Evolutionary conservation across 768 basidiomycete species (phyloP).

Genomic region (Candolleomyces efflorescens): DNA sequence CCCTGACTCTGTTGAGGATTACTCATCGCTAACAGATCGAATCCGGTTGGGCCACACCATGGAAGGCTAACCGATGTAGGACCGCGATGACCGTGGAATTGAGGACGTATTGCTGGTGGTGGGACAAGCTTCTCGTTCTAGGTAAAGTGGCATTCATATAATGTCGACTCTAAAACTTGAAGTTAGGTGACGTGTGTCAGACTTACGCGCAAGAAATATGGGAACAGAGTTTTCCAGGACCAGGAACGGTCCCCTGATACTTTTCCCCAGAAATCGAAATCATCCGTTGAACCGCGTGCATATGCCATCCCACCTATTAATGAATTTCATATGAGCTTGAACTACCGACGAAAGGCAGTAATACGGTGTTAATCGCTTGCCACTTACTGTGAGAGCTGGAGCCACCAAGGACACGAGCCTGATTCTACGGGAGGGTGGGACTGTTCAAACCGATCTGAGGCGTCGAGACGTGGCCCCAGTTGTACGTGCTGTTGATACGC

Average conservation of each 20-base stretch:
- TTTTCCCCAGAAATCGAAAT: neutral
- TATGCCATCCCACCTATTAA: neutral
- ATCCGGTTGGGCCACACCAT: neutral
- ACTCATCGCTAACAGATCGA: neutral
- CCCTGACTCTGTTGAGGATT: neutral
- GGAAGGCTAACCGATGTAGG: neutral
- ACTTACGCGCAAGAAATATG: neutral
- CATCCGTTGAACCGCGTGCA: neutral
- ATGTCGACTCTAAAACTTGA: neutral
- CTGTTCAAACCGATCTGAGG: neutral
- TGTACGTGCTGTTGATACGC: neutral
- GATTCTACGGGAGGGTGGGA: neutral
- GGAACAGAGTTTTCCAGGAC: neutral
- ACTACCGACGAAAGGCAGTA: too few relatives aligned
- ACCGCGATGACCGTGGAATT: neutral
- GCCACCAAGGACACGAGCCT: neutral
- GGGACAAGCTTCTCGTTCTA: neutral
- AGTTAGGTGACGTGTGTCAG: neutral
- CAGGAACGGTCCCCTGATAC: neutral
- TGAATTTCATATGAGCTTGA: too few relatives aligned
- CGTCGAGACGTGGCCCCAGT: neutral
- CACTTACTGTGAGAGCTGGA: neutral
- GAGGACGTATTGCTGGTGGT: neutral
- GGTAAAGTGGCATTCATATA: neutral
- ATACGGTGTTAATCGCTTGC: neutral